These are phyloP conservation scores for Aspergillus ruber DNA, from an alignment of 2,329 filamentous ascomycete species.

Conservation along the genomic window DNA sequence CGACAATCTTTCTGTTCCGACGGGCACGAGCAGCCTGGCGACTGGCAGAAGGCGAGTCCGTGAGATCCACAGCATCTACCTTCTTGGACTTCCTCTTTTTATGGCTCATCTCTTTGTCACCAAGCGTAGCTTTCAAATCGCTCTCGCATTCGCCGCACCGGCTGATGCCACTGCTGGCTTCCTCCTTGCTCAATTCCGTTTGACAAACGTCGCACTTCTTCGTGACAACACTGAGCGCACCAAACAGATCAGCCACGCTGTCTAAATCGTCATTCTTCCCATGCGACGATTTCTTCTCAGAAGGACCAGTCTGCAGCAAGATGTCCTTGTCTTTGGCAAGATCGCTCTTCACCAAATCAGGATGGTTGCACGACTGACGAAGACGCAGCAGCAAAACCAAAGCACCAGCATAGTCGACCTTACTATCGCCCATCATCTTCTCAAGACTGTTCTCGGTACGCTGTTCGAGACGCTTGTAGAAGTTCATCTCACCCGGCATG, in stretches of 20 bases:
- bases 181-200: conserved; percentile 54
- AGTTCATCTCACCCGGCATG: conserved; percentile 69
- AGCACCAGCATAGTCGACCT: conserved; percentile 86
- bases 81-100: conserved; percentile 41
- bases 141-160: conserved; percentile 68
- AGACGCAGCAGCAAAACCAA: conserved; percentile 85
- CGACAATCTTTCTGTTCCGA: conserved; percentile 40
- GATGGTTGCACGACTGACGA: conserved; percentile 91
- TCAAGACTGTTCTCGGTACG: conserved; percentile 82
- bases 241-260: conserved; percentile 77
- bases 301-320: conserved; percentile 56
- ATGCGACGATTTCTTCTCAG: conserved; percentile 44
- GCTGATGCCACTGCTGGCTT: conserved; percentile 47
- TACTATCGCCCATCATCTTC: conserved; percentile 74
- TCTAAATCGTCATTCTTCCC: conserved; percentile 63
- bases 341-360: conserved; percentile 77
- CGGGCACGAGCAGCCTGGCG: conserved; percentile 19
- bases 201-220: conserved; percentile 83
- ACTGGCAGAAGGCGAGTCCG: conserved; percentile 19
- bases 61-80: conserved; percentile 27
- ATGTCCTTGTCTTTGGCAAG: conserved; percentile 84
- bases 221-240: conserved; percentile 68
- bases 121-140: conserved; percentile 60
- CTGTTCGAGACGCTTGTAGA: conserved; percentile 77
- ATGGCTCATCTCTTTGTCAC: conserved; percentile 25